Conservation (phyloP, 805 yeast genomes). For the Lachancea sp. region DNA sequence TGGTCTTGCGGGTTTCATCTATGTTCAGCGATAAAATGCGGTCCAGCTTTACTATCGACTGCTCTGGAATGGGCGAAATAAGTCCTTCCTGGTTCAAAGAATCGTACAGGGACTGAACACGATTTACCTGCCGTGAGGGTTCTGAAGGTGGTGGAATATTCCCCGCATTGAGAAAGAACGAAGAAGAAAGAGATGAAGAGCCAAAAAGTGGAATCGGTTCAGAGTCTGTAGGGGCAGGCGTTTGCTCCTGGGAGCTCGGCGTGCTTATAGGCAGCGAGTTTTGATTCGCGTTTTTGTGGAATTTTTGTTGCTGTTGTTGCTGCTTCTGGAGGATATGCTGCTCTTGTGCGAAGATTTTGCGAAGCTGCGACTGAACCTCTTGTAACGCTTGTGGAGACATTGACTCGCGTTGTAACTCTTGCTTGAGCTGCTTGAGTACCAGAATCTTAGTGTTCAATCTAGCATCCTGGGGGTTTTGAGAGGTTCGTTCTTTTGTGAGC, state of each 20-base stretch:
- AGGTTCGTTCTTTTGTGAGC: slow-evolving; percentile 32
- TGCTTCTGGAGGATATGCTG: slow-evolving; percentile 30
- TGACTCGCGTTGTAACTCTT: slow-evolving; percentile 32
- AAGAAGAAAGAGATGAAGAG: slow-evolving; percentile 5
- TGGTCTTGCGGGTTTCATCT: slow-evolving; percentile 8
- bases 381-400: slow-evolving; percentile 29
- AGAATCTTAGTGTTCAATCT: slow-evolving; percentile 30
- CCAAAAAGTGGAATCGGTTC: slow-evolving; percentile 7
- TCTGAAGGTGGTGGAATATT: slow-evolving; percentile 9
- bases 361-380: slow-evolving; percentile 36
- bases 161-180: slow-evolving; percentile 8
- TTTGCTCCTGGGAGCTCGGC: slow-evolving; percentile 15
- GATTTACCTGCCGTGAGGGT: neutral
- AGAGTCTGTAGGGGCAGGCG: slow-evolving; percentile 6
- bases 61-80: slow-evolving; percentile 23
- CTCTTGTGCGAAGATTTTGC: slow-evolving; percentile 36
- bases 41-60: slow-evolving; percentile 27
- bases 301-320: slow-evolving; percentile 25
- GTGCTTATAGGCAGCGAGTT: slow-evolving; percentile 15
- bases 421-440: slow-evolving; percentile 34
- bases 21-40: slow-evolving; percentile 15
- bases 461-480: slow-evolving; percentile 30
- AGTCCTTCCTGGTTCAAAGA: slow-evolving; percentile 17
- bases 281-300: slow-evolving; percentile 20
- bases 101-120: slow-evolving; percentile 6